Base-by-base conservation (phyloP, 371 early-diverging fungal species). In the Mucor lusitanicus region DNA sequence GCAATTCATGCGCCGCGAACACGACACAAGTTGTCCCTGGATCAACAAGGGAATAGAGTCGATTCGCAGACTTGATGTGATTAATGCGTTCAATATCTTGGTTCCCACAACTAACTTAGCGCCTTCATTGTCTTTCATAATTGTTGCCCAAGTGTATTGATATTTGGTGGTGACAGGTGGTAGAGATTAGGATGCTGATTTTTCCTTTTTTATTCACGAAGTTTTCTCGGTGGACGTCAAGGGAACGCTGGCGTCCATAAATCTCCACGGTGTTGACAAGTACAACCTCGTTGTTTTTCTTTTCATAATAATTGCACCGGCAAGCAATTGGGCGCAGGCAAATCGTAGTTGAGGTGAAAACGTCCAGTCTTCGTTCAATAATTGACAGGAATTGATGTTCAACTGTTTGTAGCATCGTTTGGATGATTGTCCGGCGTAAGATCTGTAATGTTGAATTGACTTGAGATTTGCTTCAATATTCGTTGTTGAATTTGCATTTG, bases 281-380 rank as follows among this genome's bases (percentile, higher is more conserved):
- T 21, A 68, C 61, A 8, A 69, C 67, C 30, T 74, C 63, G n/a
- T 63, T n/a, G n/a, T 63, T n/a, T 40, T 68, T 27, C 59, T 64
- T 48, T 70, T 68, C 25, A 70, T 56, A 59, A 66, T 54, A 57
- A 74, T 63, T 30, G 68, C 59, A 59, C 68, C 68, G 39, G 59
- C 68, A 46, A 74, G 66, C 27, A 66, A 27, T 62, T 68, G 68
- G 28, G 64, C 64, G 30, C 71, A 74, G 6, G 64, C 68, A 61
- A 23, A 70, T 60, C 62, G 65, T 42, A 71, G 56, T 67, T 70
- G 75, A 28, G 69, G 71, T 19, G 63, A 63, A 37, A 63, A 53
- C 37, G 30, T 30, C 68, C 66, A 74, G 44, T 66, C 69, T 12
- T 72, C 67, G 65, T 72, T 70, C 54, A 68, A 64, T 28, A 72